Evolutionary conservation across 2,329 filamentous ascomycete genomes (phyloP).

Genomic region (Diaporthe sp.): DNA sequence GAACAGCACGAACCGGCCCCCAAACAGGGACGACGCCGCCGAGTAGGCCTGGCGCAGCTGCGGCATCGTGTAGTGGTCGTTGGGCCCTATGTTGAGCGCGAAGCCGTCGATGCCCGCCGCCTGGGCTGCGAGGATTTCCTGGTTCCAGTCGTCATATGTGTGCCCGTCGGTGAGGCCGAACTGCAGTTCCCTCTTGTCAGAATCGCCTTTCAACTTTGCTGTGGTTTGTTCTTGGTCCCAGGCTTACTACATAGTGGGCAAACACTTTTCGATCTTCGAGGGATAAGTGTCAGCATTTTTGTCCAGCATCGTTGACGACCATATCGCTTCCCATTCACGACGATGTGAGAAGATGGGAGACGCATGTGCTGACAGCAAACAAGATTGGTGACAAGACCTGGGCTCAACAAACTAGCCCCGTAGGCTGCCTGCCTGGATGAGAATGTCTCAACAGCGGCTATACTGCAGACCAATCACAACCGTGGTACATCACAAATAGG

Average conservation of each 20-base stretch:
- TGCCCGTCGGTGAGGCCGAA: constrained; percentile 48
- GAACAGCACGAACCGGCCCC: constrained; percentile 47
- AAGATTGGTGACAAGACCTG: neutral
- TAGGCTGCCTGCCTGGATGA: too few species aligned
- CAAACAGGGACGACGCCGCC: constrained; percentile 38
- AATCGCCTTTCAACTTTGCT: neutral
- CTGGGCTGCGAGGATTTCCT: constrained; percentile 48
- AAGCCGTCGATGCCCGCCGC: constrained; percentile 53
- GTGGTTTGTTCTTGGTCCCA: neutral
- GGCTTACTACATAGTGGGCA: constrained; percentile 43
- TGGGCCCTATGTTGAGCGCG: constrained; percentile 52
- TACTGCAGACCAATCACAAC: neutral
- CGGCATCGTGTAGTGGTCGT: constrained; percentile 44
- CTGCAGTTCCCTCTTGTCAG: constrained; percentile 29
- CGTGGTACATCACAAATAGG: too few species aligned
- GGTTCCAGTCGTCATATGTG: constrained; percentile 43
- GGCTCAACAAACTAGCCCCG: neutral
- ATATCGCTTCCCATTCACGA: neutral
- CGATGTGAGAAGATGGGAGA: neutral
- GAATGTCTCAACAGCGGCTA: too few species aligned
- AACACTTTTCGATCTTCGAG: constrained; percentile 39
- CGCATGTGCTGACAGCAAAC: neutral
- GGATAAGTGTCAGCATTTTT: neutral
- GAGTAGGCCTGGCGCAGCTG: constrained; percentile 47
- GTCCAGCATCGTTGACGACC: neutral